These are phyloP conservation scores for Umbelopsis sp. DNA, from an alignment of 371 early-diverging fungal species.

Conservation along the genomic window DNA sequence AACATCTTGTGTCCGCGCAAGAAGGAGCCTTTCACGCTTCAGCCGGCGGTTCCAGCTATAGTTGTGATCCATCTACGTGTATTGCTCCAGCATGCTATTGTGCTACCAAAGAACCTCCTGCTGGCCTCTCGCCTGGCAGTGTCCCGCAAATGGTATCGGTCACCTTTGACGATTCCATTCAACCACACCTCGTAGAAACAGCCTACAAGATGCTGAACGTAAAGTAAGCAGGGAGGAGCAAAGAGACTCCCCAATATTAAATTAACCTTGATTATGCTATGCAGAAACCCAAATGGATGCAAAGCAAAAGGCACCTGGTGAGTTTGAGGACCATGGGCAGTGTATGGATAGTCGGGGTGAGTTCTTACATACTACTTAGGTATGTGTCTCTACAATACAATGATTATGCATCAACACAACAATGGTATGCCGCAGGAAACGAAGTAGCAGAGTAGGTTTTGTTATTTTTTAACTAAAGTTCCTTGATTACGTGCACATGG, in stretches of 20 bases:
- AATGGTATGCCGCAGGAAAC: constrained; percentile 73
- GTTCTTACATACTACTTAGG: constrained; percentile 25
- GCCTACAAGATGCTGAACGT: constrained; percentile 42
- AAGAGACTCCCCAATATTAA: neutral
- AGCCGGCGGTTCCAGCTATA: constrained; percentile 15
- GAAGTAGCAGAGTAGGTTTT: constrained; percentile 61
- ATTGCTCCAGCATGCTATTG: constrained; percentile 66
- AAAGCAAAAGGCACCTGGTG: constrained; percentile 59
- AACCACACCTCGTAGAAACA: constrained; percentile 38
- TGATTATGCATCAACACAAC: constrained; percentile 65
- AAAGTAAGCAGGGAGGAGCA: constrained; percentile 30
- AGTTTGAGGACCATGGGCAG: neutral
- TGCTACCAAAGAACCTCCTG: constrained; percentile 65
- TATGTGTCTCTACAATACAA: constrained; percentile 68
- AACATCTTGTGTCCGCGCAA: constrained; percentile 30
- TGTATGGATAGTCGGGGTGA: no score
- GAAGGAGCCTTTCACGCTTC: constrained; percentile 39
- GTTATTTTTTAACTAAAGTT: no score
- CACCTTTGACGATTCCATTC: constrained; percentile 74
- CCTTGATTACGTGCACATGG: no score
- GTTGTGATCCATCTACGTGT: constrained; percentile 63
- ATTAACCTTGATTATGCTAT: neutral
- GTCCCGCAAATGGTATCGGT: constrained; percentile 73
- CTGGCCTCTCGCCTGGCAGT: constrained; percentile 52
- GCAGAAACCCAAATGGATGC: constrained; percentile 68